A percentile compares a stretch with the other conserved stretches of the same genome.
Evolutionary conservation across 495 filamentous ascomycete species (phyloP).

Genomic region (Penicillium mononematosum): DNA sequence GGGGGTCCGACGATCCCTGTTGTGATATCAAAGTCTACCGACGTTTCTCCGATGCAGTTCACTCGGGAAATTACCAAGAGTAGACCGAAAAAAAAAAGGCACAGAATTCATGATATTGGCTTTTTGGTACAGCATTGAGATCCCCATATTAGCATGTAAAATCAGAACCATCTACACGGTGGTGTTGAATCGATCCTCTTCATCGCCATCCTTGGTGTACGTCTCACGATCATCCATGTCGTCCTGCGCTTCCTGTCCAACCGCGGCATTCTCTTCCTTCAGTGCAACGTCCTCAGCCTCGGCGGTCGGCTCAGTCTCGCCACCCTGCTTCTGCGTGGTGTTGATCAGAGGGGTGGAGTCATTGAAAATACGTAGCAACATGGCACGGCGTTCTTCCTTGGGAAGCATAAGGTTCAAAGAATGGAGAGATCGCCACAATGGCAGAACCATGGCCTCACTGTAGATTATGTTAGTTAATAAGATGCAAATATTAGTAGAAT

Average conservation of each 20-base stretch:
- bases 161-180: constrained; percentile 34
- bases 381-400: constrained; percentile 91
- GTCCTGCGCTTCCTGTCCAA: constrained; percentile 43
- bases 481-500: neutral
- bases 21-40: constrained; percentile 8
- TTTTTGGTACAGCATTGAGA: constrained; percentile 20
- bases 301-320: constrained; percentile 21
- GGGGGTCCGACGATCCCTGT: constrained; percentile 6
- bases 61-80: neutral
- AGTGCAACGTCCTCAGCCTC: constrained; percentile 40
- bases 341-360: constrained; percentile 68
- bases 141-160: constrained; percentile 2
- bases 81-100: constrained; percentile 1
- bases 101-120: constrained; percentile 16
- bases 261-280: constrained; percentile 36
- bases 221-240: constrained; percentile 39
- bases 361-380: constrained; percentile 88
- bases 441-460: constrained; percentile 78
- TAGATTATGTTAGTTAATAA: constrained; percentile 27
- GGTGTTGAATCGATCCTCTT: constrained; percentile 46
- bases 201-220: constrained; percentile 40
- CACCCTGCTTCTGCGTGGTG: constrained; percentile 46
- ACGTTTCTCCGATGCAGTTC: constrained; percentile 25
- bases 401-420: constrained; percentile 93
- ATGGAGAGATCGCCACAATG: constrained; percentile 85